Evolutionary conservation across 164 flowering plant species (phyloP).

Genomic region (Houttuynia cordata): DNA sequence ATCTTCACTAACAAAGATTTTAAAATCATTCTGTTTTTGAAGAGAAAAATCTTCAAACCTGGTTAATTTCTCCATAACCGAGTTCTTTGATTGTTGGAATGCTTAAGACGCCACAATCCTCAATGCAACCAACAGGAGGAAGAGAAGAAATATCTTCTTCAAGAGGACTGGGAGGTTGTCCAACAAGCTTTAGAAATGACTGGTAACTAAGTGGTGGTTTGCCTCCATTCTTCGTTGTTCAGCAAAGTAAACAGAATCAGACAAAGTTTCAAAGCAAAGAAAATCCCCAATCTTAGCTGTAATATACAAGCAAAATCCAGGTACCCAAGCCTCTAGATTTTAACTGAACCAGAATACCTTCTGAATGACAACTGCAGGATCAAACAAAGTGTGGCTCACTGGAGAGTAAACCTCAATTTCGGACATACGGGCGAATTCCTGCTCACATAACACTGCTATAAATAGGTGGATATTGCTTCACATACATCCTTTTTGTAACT

Average conservation of each 20-base stretch:
- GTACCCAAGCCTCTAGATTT: too few species aligned
- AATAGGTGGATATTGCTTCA: not conserved
- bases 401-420: constrained; percentile 81
- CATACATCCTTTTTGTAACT: too few species aligned
- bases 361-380: constrained; percentile 62
- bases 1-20: not conserved
- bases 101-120: constrained; percentile 26
- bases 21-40: not conserved
- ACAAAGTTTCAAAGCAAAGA: not conserved
- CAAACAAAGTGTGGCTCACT: constrained; percentile 85
- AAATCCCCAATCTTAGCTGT: too few species aligned
- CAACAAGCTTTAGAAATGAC: constrained; percentile 78
- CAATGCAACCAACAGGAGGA: constrained; percentile 59
- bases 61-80: constrained; percentile 51
- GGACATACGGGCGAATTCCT: constrained; percentile 55
- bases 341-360: constrained; percentile 30
- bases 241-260: not conserved
- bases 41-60: constrained; percentile 25
- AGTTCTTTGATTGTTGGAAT: constrained; percentile 67
- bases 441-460: constrained; percentile 5
- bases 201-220: constrained; percentile 78
- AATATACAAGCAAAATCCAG: too few species aligned
- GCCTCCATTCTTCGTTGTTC: constrained; percentile 61
- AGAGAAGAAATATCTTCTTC: constrained; percentile 31
- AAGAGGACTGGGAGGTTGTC: constrained; percentile 54